These are phyloP conservation scores for Candolleomyces aberdarensis DNA, from an alignment of 768 basidiomycete species.

Conservation along the genomic window DNA sequence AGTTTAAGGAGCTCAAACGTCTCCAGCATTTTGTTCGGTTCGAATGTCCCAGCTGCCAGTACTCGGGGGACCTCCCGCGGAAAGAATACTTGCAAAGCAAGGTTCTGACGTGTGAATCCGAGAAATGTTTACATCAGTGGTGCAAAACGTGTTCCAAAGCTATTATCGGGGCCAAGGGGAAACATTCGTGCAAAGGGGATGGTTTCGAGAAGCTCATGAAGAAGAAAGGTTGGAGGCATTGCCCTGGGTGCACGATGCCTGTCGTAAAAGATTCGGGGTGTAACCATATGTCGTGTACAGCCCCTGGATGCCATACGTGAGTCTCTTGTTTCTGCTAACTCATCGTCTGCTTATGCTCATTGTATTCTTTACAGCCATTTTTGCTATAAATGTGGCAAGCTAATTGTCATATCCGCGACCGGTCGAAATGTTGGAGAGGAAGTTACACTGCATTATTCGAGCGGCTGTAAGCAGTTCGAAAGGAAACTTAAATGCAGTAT, in stretches of 20 bases:
- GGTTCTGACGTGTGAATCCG: not conserved
- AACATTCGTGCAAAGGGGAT: conserved; percentile 10
- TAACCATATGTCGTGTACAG: conserved; percentile 10
- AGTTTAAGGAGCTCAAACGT: conserved; percentile 7
- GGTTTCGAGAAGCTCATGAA: conserved; percentile 11
- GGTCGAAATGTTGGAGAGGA: conserved; percentile 11
- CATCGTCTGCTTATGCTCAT: not conserved
- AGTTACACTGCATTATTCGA: conserved; percentile 7
- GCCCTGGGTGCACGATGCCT: conserved; percentile 11
- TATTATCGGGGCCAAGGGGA: not conserved
- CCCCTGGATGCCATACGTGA: conserved; percentile 9
- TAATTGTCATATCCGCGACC: conserved; percentile 6
- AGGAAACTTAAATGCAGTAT: conserved; percentile 9
- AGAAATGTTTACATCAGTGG: conserved; percentile 4
- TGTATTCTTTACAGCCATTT: conserved; percentile 1
- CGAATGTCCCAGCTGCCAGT: conserved; percentile 7
- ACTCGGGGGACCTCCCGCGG: not conserved
- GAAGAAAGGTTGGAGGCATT: conserved; percentile 11
- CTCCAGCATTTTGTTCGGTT: conserved; percentile 8
- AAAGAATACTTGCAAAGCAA: conserved; percentile 8
- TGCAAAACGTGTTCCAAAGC: conserved; percentile 9
- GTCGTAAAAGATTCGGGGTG: conserved; percentile 8
- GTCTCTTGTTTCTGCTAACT: not conserved
- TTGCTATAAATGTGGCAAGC: conserved; percentile 11
- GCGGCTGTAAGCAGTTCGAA: conserved; percentile 7